phyloP scores from a whole-genome alignment of 106 monocot genomes.

The Acanthochlamys bracteata region DNA sequence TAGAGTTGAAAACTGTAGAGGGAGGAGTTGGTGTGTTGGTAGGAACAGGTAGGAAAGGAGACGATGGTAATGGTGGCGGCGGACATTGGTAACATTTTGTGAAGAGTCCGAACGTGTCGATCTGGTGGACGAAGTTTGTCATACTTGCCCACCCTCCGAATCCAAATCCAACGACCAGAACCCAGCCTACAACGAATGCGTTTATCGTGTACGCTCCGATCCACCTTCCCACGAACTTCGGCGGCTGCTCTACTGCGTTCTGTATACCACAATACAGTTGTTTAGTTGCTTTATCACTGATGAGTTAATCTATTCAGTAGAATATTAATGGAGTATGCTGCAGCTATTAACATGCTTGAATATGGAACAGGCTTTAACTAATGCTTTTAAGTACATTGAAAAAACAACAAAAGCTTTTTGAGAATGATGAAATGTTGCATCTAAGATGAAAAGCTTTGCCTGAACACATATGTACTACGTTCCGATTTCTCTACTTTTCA shows the following conservation, averaged over 20 bases:
- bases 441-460: too few relatives aligned
- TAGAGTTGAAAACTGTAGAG: not conserved
- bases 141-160: slow-evolving; percentile 90
- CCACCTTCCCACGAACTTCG: slow-evolving; percentile 58
- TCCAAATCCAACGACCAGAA: slow-evolving; percentile 82
- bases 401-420: too few relatives aligned
- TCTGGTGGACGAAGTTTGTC: slow-evolving; percentile 78
- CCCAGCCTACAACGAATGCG: slow-evolving; percentile 67
- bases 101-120: slow-evolving; percentile 77
- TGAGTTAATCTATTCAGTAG: too few relatives aligned
- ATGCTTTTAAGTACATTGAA: too few relatives aligned
- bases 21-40: not conserved
- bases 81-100: slow-evolving; percentile 91
- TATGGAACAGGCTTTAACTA: too few relatives aligned
- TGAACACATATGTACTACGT: too few relatives aligned
- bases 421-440: too few relatives aligned
- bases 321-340: too few relatives aligned
- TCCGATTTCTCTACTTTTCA: too few relatives aligned
- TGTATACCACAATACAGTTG: slow-evolving; percentile 12
- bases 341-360: too few relatives aligned
- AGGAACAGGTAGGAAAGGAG: slow-evolving; percentile 5
- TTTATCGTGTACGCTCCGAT: slow-evolving; percentile 57
- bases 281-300: too few relatives aligned
- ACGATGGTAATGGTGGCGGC: slow-evolving; percentile 14
- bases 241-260: slow-evolving; percentile 78